Evolutionary conservation across 805 yeast genomes (phyloP), one percentile per base, ranked within the genome.

Genomic region (Suhomyces pyralidae): DNA sequence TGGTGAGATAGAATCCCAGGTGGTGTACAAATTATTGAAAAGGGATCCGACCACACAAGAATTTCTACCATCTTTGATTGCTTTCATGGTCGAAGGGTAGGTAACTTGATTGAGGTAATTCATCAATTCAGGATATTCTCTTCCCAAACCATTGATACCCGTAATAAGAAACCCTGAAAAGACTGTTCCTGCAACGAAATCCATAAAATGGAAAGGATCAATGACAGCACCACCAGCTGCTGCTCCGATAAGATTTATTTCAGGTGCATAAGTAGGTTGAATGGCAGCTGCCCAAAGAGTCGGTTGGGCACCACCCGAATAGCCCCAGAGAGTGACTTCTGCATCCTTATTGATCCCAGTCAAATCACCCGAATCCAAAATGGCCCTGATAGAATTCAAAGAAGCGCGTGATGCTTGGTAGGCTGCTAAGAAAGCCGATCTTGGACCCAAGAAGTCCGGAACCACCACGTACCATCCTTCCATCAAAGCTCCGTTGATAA

Each of bases 261-360:
- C 77, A 2, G 71, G 70, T 4, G 77, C 76, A 51, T 73, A 73
- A 1, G 54, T 46, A 9, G 75, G 75, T 52, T 69, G 74, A 25
- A 69, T 55, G 7, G 68, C 62, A 3, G 71, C 67, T 12, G 75
- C 76, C 77, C 77, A 73, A 6, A 70, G 65, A 15, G 70, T 49
- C 10, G 77, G 73, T 28, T 71, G 53, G 0, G 73, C 61, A 8
- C 76, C 77, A n/a, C 78, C 78, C 3, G 74, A 68, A 49, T 67
- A 73, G 0, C 78, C 78, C 70, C 70, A 70, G 45, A 72, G 36
- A 2, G 51, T 54, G 5, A 59, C 54, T 15, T 55, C 44, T 1
- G 73, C 66, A 40, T 60, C 57, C 5, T 54, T 17, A 8, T 52
- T 40, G 19, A 67, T 40, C 1, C 66, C 66, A 1, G 70, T 58